Percentiles rank a stretch among this genome's conserved stretches.
Conservation (phyloP, 768 basidiomycete genomes). For the Hericium rajendrae region DNA sequence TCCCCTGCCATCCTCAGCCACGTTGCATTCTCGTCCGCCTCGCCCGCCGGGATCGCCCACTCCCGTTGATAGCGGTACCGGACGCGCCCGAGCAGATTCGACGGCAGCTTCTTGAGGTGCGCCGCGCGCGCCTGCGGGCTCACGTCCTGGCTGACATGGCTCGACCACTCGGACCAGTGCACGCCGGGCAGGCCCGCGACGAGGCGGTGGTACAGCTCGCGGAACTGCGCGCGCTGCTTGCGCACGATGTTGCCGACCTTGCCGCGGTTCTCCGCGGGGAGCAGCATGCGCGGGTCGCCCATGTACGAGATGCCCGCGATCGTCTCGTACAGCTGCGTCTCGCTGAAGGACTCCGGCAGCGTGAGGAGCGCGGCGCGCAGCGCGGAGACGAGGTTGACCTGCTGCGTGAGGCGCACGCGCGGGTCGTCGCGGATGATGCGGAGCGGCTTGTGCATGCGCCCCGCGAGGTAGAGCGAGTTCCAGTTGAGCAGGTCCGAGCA, state of each 20-base stretch:
- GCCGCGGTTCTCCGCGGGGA: slow-evolving; percentile 88
- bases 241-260: slow-evolving; percentile 93
- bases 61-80: slow-evolving; percentile 37
- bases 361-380: slow-evolving; percentile 84
- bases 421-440: slow-evolving; percentile 90
- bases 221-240: slow-evolving; percentile 75
- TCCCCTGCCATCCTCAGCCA: slow-evolving; percentile 68
- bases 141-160: slow-evolving; percentile 65
- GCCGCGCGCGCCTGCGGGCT: slow-evolving; percentile 56
- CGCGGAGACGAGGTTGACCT: slow-evolving; percentile 88
- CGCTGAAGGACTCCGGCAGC: slow-evolving; percentile 74
- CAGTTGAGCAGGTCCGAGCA: slow-evolving; percentile 88
- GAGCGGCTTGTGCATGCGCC: slow-evolving; percentile 95
- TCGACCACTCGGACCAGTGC: slow-evolving; percentile 48
- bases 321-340: slow-evolving; percentile 72
- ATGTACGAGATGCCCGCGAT: slow-evolving; percentile 81
- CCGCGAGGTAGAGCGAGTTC: slow-evolving; percentile 88
- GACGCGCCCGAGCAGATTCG: slow-evolving; percentile 48
- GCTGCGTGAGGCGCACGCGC: slow-evolving; percentile 82
- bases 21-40: slow-evolving; percentile 65
- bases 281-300: slow-evolving; percentile 89
- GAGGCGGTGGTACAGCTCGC: slow-evolving; percentile 75
- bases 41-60: slow-evolving; percentile 28
- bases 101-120: slow-evolving; percentile 73
- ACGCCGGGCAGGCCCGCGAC: slow-evolving; percentile 75